Evolutionary conservation across 116 monocot species (phyloP), one percentile per base, ranked within the genome.

Genomic region (Trichopus zeylanicus): DNA sequence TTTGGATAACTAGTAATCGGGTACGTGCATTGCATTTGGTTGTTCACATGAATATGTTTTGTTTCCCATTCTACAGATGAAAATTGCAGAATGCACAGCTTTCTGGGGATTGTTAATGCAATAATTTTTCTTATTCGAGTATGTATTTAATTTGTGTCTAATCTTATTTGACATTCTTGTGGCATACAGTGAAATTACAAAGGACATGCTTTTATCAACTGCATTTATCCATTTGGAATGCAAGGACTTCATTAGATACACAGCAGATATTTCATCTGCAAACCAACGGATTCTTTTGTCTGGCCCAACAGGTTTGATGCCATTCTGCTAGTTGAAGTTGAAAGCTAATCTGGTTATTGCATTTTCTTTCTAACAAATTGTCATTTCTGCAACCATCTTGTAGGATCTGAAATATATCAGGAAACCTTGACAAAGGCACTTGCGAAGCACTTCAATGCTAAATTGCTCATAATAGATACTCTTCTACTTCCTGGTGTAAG

Each of bases 351-450:
- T 46, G 15, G 8, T 5, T 42, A 15, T 56, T 26, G 16, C 6
- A 1, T 15, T 68, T 60, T 53, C 13, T 7, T 61, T 34, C 35
- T 64, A 20, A 54, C 31, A 48, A 46, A 37, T 55, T 55, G 25
- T 54, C 28, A 73, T 27, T 34, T 38, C 1, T 31, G 19, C 4
- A 46, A 16, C 51, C 37, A 34, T 13, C 7, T 59, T 75, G 3
- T 67, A 95, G 95, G 95, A 25, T 95, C 95, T 66, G 95, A 95
- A 68, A 87, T 95, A 28, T 95, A 90, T 59, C 95, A 95, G 67
- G 95, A 95, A 64, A 77, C 58, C 20, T 79, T 95, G 77, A 58
- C 62, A 48, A 90, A 81, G 70, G 95, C 84, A 19, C 81, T 95
- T 59, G 84, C 95, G 6, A 84, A 83, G 57, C 72, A 83, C 56